Conservation (phyloP, 228 moss, liverwort and hornwort genomes). For the Sphagnum fallax region DNA sequence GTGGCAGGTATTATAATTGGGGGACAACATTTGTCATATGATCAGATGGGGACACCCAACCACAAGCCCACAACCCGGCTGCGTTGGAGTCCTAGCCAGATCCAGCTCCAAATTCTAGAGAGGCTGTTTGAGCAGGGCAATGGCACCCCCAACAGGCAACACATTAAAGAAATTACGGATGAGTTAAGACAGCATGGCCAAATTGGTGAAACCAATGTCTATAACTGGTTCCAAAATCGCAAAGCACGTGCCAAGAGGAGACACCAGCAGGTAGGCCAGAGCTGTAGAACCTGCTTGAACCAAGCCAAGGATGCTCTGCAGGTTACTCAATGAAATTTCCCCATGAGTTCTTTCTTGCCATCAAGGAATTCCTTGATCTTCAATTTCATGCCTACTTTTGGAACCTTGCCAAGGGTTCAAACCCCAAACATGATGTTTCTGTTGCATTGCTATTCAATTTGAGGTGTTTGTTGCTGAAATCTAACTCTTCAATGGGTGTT, state of each 20-base stretch:
- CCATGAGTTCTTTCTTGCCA: too few species aligned
- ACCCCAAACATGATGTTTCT: too few species aligned
- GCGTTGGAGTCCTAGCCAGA: slow-evolving; percentile 96
- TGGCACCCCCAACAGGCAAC: slow-evolving; percentile 92
- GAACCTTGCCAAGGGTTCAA: too few species aligned
- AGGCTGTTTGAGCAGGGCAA: slow-evolving; percentile 90
- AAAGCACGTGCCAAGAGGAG: slow-evolving; percentile 89
- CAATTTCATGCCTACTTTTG: too few species aligned
- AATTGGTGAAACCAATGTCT: slow-evolving; percentile 89
- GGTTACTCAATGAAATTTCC: too few species aligned
- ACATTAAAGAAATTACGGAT: slow-evolving; percentile 76
- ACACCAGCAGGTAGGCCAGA: slow-evolving; percentile 49
- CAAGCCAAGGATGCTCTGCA: too few species aligned
- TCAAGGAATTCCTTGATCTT: too few species aligned
- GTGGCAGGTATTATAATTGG: slow-evolving; percentile 61
- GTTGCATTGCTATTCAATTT: too few species aligned
- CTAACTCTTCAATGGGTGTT: too few species aligned
- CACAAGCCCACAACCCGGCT: slow-evolving; percentile 88
- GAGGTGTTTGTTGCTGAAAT: too few species aligned
- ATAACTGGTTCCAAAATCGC: slow-evolving; percentile 97
- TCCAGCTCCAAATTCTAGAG: slow-evolving; percentile 92
- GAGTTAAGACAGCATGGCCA: slow-evolving; percentile 87
- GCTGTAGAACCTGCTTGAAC: too few species aligned
- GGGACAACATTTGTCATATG: slow-evolving; percentile 60
- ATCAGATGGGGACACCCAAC: slow-evolving; percentile 73